Conservation (phyloP, 2,329 filamentous ascomycete genomes). For the Venturia nashicola region DNA sequence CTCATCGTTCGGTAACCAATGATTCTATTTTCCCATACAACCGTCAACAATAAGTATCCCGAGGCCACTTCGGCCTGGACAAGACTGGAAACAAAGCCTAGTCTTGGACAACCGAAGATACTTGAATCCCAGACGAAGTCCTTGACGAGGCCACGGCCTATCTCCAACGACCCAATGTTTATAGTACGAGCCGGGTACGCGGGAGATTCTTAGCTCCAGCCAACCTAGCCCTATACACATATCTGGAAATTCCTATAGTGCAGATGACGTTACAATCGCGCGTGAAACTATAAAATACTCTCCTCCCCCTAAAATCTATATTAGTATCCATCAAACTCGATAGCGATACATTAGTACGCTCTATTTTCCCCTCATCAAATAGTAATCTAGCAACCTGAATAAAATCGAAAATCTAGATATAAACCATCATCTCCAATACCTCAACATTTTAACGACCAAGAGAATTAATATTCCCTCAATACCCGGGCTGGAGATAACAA, state of each 20-base stretch:
- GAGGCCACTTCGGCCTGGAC: neutral
- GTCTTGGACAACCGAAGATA: neutral
- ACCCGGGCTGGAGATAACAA: too few relatives aligned
- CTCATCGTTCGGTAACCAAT: neutral
- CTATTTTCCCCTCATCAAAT: too few relatives aligned
- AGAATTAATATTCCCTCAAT: too few relatives aligned
- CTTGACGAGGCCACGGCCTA: neutral
- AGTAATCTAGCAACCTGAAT: too few relatives aligned
- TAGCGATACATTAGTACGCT: too few relatives aligned
- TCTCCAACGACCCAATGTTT: neutral
- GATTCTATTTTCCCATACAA: neutral
- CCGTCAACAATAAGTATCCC: neutral
- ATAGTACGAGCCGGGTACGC: neutral
- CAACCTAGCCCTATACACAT: neutral
- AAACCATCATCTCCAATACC: too few relatives aligned
- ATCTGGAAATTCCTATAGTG: neutral
- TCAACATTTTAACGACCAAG: too few relatives aligned
- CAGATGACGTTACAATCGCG: too few relatives aligned
- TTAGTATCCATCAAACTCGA: too few relatives aligned
- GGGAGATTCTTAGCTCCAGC: neutral
- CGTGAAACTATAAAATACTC: too few relatives aligned
- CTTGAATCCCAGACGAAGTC: neutral
- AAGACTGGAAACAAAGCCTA: neutral
- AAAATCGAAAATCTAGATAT: too few relatives aligned
- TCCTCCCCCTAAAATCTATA: too few relatives aligned